Percentiles rank a stretch among this genome's conserved stretches.
These are phyloP conservation scores for Dactylellina cionopaga DNA, from an alignment of 2,329 filamentous ascomycete genomes.

Conservation along the genomic window DNA sequence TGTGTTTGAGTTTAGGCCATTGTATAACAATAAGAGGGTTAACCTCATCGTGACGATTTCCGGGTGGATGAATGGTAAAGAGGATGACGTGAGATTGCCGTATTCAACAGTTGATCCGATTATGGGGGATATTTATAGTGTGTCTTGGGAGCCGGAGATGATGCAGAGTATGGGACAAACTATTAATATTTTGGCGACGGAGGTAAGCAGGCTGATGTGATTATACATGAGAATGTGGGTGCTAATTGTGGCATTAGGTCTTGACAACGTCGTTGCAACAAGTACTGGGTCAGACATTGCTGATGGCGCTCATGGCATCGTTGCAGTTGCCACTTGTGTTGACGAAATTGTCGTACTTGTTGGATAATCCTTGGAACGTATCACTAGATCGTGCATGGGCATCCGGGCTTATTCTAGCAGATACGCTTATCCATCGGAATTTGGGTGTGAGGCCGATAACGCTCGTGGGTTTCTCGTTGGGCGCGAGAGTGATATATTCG, in stretches of 20 bases:
- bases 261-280: slow-evolving; percentile 78
- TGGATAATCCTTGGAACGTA: slow-evolving; percentile 85
- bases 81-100: slow-evolving; percentile 93
- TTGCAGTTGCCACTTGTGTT: slow-evolving; percentile 75
- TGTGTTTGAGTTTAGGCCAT: slow-evolving; percentile 94
- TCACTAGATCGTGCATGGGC: slow-evolving; percentile 81
- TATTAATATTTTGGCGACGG: slow-evolving; percentile 96
- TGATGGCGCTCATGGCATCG: slow-evolving; percentile 75
- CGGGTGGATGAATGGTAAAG: slow-evolving; percentile 98
- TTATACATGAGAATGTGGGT: slow-evolving; percentile 73
- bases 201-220: no score
- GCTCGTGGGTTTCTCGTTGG: slow-evolving; percentile 82
- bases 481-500: slow-evolving; percentile 82
- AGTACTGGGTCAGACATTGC: slow-evolving; percentile 78
- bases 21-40: slow-evolving; percentile 97
- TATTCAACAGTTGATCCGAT: slow-evolving; percentile 96
- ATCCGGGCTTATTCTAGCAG: slow-evolving; percentile 80
- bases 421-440: slow-evolving; percentile 81
- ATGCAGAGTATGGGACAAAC: slow-evolving; percentile 96
- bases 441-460: slow-evolving; percentile 85
- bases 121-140: slow-evolving; percentile 98
- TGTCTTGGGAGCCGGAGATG: slow-evolving; percentile 98
- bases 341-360: slow-evolving; percentile 72
- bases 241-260: slow-evolving; percentile 66
- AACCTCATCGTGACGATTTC: slow-evolving; percentile 95